Percentiles rank a stretch among this genome's conserved stretches.
Evolutionary conservation across 1,139 yeast genomes (phyloP).

Genomic region (Entelexis paramagnoliae): DNA sequence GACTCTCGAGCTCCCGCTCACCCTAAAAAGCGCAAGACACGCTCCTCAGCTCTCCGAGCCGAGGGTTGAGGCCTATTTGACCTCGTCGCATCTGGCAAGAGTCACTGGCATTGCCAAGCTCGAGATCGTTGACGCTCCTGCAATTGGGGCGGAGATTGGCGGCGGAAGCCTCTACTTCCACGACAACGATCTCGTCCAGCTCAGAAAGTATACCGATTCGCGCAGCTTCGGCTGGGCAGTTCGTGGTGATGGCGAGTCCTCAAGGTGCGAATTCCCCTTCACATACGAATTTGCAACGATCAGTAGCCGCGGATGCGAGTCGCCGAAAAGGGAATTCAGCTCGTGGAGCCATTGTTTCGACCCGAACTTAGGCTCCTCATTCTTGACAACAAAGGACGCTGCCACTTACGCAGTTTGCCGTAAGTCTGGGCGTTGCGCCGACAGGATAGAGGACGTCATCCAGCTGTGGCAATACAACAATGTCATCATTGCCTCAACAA

Average conservation of each 20-base stretch:
- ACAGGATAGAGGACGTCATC: not conserved
- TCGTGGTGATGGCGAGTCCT: not conserved
- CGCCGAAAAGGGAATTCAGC: not conserved
- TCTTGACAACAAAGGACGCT: not conserved
- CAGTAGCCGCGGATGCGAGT: not conserved
- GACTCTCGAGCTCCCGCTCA: not conserved
- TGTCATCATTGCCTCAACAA: not conserved
- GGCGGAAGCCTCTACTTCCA: not conserved
- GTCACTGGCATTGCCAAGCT: not conserved
- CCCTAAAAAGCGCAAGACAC: not conserved
- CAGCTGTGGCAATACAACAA: not conserved
- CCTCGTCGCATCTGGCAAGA: not conserved
- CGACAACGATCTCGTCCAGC: not conserved
- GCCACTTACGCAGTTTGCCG: slow-evolving; percentile 1
- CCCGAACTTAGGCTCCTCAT: not conserved
- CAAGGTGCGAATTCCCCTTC: not conserved
- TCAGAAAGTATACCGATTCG: not conserved
- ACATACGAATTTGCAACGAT: not conserved
- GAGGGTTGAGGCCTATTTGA: not conserved
- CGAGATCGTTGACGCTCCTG: not conserved
- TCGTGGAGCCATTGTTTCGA: slow-evolving; percentile 2
- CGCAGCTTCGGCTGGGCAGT: not conserved
- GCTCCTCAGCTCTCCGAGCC: not conserved
- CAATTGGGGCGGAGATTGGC: not conserved
- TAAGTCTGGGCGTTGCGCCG: not conserved